phyloP scores from a whole-genome alignment of 106 monocot species.

The Platanthera guangdongensis region DNA sequence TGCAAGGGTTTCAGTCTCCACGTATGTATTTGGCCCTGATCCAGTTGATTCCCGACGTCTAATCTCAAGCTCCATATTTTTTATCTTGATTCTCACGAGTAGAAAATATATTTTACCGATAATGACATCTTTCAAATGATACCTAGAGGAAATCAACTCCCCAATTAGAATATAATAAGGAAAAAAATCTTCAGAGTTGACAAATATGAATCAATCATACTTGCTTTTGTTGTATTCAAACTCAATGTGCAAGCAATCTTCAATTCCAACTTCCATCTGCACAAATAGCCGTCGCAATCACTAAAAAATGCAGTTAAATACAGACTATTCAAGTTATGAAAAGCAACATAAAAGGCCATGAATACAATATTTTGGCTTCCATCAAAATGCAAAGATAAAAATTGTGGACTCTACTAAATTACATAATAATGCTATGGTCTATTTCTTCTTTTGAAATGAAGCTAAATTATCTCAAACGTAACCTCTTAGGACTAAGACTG shows the following conservation, averaged over 20 bases:
- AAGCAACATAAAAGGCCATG: not conserved
- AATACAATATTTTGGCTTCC: too few species aligned
- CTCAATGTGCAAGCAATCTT: constrained; percentile 83
- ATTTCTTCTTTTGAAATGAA: not conserved
- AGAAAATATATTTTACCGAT: constrained; percentile 91
- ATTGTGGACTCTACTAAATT: too few species aligned
- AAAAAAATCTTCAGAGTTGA: not conserved
- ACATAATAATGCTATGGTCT: too few species aligned
- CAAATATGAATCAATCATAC: constrained; percentile 21
- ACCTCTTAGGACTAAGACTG: not conserved
- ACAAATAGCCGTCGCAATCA: constrained; percentile 6
- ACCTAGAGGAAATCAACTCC: constrained; percentile 31
- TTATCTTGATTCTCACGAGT: constrained; percentile 90
- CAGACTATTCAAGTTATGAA: not conserved
- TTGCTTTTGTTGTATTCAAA: constrained; percentile 89
- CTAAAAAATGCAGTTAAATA: not conserved
- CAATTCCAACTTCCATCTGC: constrained; percentile 87
- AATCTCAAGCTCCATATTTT: constrained; percentile 86
- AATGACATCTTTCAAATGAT: constrained; percentile 74
- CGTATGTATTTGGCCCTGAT: constrained; percentile 77
- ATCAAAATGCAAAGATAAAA: not conserved
- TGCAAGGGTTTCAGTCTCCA: constrained; percentile 92
- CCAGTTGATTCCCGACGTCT: constrained; percentile 76
- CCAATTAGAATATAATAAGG: constrained; percentile 11
- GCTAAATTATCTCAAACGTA: not conserved